phyloP scores from a whole-genome alignment of 2,329 filamentous ascomycete genomes.

The Fusarium irregulare region DNA sequence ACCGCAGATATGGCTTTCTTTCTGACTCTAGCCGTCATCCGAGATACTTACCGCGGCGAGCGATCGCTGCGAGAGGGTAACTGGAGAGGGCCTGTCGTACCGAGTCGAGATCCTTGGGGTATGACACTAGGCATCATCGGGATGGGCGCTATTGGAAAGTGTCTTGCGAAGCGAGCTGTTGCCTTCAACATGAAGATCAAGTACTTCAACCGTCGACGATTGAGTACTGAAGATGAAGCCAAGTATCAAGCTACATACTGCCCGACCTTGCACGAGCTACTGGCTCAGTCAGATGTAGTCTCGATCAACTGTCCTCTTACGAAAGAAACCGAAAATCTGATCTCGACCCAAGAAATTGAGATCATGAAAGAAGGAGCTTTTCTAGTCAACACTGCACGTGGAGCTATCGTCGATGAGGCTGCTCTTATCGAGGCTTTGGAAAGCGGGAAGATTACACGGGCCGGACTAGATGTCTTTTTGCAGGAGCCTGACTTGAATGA shows the following conservation, averaged over 20 bases:
- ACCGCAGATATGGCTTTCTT: slow-evolving; percentile 62
- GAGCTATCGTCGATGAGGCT: slow-evolving; percentile 60
- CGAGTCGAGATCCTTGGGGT: slow-evolving; percentile 56
- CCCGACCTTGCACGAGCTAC: slow-evolving; percentile 53
- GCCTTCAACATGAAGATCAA: slow-evolving; percentile 58
- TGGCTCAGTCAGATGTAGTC: slow-evolving; percentile 56
- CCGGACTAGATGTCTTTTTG: slow-evolving; percentile 61
- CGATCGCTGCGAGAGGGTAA: slow-evolving; percentile 50
- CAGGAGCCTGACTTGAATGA: slow-evolving; percentile 57
- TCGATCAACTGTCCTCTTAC: slow-evolving; percentile 56
- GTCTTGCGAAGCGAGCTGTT: slow-evolving; percentile 53
- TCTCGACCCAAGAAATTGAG: slow-evolving; percentile 54
- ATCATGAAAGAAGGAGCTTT: slow-evolving; percentile 60
- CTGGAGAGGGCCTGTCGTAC: slow-evolving; percentile 53
- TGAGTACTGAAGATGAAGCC: slow-evolving; percentile 51
- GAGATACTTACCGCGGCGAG: slow-evolving; percentile 57
- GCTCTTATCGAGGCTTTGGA: slow-evolving; percentile 60
- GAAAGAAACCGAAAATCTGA: slow-evolving; percentile 53
- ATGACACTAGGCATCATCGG: slow-evolving; percentile 61
- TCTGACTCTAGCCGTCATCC: slow-evolving; percentile 52
- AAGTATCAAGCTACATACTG: slow-evolving; percentile 53
- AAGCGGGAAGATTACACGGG: slow-evolving; percentile 57
- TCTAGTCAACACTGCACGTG: slow-evolving; percentile 64
- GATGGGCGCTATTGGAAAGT: slow-evolving; percentile 60
- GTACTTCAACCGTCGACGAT: slow-evolving; percentile 56